Evolutionary conservation across 495 filamentous ascomycete genomes (phyloP).

Genomic region (Alectoria sarmentosa): DNA sequence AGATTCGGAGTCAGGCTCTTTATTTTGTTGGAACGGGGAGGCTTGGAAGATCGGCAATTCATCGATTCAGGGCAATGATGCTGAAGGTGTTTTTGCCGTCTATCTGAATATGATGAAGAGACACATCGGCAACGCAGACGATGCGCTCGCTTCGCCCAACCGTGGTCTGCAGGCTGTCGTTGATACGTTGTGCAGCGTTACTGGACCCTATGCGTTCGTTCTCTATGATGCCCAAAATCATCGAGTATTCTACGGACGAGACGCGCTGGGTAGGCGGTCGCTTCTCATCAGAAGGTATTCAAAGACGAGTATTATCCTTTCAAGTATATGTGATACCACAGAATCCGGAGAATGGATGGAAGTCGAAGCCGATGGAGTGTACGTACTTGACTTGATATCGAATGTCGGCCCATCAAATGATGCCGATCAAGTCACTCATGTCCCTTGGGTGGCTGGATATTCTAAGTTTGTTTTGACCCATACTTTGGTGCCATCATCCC

Average conservation of each 20-base stretch:
- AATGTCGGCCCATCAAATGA: slow-evolving; percentile 14
- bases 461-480: neutral
- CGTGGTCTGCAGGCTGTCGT: slow-evolving; percentile 21
- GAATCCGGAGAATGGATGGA: slow-evolving; percentile 57
- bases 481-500: slow-evolving; percentile 9
- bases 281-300: slow-evolving; percentile 50
- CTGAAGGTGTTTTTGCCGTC: slow-evolving; percentile 57
- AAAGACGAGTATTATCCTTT: slow-evolving; percentile 52
- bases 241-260: slow-evolving; percentile 70
- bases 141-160: neutral
- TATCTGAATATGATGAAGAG: slow-evolving; percentile 45
- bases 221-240: slow-evolving; percentile 62
- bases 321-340: slow-evolving; percentile 62
- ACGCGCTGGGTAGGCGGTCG: slow-evolving; percentile 81
- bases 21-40: slow-evolving; percentile 98
- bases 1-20: slow-evolving; percentile 51
- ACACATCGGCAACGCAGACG: neutral
- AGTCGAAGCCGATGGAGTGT: slow-evolving; percentile 74
- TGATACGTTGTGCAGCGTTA: slow-evolving; percentile 52
- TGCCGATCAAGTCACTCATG: neutral
- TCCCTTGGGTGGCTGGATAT: slow-evolving; percentile 3
- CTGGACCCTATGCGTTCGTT: slow-evolving; percentile 87
- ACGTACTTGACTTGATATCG: slow-evolving; percentile 49
- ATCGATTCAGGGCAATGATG: slow-evolving; percentile 64
- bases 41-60: slow-evolving; percentile 69